Evolutionary conservation across 257 asterid genomes (phyloP).

Genomic region (Gentiana dahurica): DNA sequence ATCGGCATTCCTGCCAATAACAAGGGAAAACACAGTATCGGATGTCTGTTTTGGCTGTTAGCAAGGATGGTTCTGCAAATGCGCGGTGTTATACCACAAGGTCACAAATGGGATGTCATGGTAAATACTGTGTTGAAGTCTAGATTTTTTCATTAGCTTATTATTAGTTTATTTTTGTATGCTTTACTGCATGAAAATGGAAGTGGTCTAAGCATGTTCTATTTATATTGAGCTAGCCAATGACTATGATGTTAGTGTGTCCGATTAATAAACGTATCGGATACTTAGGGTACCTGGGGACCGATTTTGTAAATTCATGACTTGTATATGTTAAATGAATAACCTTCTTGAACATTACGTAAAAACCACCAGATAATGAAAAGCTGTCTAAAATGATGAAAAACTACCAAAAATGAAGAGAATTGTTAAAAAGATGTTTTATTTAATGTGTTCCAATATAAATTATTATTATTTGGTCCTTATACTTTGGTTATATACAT

Average conservation of each 20-base stretch:
- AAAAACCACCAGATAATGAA: too few relatives aligned
- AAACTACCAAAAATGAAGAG: too few relatives aligned
- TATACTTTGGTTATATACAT: too few relatives aligned
- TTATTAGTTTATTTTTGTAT: not conserved
- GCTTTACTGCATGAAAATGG: not conserved
- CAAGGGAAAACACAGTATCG: conserved; percentile 26
- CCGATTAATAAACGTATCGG: too few relatives aligned
- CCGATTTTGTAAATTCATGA: too few relatives aligned
- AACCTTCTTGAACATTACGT: too few relatives aligned
- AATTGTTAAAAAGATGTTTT: too few relatives aligned
- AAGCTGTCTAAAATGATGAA: too few relatives aligned
- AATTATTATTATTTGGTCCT: too few relatives aligned
- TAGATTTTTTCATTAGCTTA: not conserved
- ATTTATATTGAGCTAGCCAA: not conserved
- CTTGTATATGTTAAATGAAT: too few relatives aligned
- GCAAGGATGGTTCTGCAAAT: conserved; percentile 28
- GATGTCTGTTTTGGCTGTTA: conserved; percentile 26
- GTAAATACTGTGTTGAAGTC: conserved; percentile 6
- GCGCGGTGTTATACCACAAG: conserved; percentile 26
- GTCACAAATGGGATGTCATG: conserved; percentile 30
- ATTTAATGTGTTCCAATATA: too few relatives aligned
- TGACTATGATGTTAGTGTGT: not conserved
- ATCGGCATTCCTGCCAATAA: conserved; percentile 29
- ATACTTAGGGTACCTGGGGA: too few relatives aligned
- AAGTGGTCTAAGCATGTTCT: not conserved